phyloP scores from a whole-genome alignment of 73 alveolate genomes.

The Tetrahymena elliotti region DNA sequence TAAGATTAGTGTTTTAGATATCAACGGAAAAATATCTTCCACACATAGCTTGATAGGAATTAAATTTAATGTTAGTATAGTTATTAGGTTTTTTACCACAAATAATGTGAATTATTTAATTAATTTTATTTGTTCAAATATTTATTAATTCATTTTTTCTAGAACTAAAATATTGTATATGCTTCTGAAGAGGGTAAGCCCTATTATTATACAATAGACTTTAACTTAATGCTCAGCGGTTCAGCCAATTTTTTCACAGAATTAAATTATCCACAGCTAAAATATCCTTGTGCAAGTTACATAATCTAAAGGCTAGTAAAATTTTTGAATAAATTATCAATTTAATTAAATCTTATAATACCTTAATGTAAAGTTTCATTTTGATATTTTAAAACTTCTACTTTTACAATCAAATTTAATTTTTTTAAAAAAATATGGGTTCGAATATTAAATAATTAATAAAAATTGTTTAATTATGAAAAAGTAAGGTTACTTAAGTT shows the following conservation, averaged over 20 bases:
- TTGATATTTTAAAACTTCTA: too few species aligned
- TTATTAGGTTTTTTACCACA: not conserved
- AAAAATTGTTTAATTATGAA: too few species aligned
- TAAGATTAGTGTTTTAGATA: not conserved
- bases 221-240: not conserved
- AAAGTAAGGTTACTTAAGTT: not conserved
- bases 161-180: not conserved
- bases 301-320: not conserved
- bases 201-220: not conserved
- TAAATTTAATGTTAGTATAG: not conserved
- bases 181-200: not conserved
- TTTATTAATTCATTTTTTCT: too few species aligned
- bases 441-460: too few species aligned
- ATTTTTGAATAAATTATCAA: too few species aligned
- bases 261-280: not conserved
- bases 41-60: not conserved
- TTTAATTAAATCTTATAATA: too few species aligned
- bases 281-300: not conserved
- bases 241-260: not conserved
- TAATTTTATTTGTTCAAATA: not conserved
- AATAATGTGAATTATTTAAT: too few species aligned
- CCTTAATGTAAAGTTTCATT: too few species aligned
- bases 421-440: too few species aligned
- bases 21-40: not conserved
- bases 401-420: not conserved